Evolutionary conservation across 75 land plant species (phyloP), one percentile per base, ranked within the genome.

Genomic region (Larix kaempferi): DNA sequence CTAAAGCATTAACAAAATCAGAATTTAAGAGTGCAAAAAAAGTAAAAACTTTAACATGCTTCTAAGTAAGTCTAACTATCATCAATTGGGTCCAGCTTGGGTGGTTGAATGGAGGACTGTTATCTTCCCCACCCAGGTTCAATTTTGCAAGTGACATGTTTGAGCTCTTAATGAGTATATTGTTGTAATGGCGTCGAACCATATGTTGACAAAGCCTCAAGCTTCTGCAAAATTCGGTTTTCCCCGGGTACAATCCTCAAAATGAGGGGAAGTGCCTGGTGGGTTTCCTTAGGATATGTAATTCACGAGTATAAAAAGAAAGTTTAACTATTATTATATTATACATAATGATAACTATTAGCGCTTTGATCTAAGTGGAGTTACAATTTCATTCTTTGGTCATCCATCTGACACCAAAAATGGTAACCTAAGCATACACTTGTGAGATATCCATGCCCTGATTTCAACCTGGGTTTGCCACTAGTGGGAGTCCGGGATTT

Each of bases 31-130:
- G 41, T 11, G 21, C 3, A n/a, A 41, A 39, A 21, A 69, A 21
- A n/a, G 54, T 49, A 49, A 69, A 69, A 23, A 69, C 73, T 41
- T 69, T 41, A 69, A 37, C 52, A 62, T 69, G 49, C 13, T 69
- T 44, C 14, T 33, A 7, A 33, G 39, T 62, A 13, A 19, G 35
- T 66, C 39, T 29, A 65, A 17, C 1, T 65, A 29, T 35, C 41
- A 65, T 65, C 39, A 35, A 33, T 65, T 27, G 19, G 16, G 37
- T 29, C 19, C 6, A 29, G 33, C 33, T 65, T 19, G 33, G 19
- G 27, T 65, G 35, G 33, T 29, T 39, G 33, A 65, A 29, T 1
- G 4, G 37, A 29, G 33, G 33, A 29, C 33, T 29, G 1, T 29
- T 29, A 29, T 29, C 33, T 29, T 29, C 33, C 33, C 33, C 33